Base-by-base conservation (phyloP, 257 asterid species). In the Plantago ovata region DNA sequence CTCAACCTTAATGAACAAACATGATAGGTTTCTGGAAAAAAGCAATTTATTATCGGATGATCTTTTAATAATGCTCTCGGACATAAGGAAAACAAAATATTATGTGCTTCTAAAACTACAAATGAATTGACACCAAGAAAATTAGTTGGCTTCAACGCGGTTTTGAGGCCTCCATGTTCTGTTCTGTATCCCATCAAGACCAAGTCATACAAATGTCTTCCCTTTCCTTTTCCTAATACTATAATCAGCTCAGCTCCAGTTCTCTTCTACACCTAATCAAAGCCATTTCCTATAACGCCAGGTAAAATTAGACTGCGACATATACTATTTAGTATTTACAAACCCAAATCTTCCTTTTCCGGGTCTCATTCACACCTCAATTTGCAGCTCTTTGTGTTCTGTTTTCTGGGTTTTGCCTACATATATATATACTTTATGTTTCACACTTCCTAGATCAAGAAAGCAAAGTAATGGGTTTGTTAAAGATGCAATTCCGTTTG, bases 401-500 rank as follows among this genome's bases (percentile, higher is more conserved):
- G 11, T 60, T 13, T 33, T 13, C 10, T 13, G 6, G 28, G 0
- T 33, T 23, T n/a, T 28, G 10, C 56, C 7, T 62, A 64, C 56
- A 60, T 12, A 32, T 43, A n/a, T n/a, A n/a, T 47, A 28, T 16
- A 55, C 12, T n/a, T n/a, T n/a, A 38, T 57, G 33, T 43, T 38
- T 19, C 51, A 49, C 47, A 32, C 56, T 46, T 13, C 14, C 43
- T 23, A 46, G 59, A 69, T 69, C 67, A 24, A 32, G 38, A 53
- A 1, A 53, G 9, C 6, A 13, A 52, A 52, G 23, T 20, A 32
- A 78, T 79, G 92, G 74, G 56, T 47, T 62, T 59, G 49, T 62
- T 24, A 55, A 68, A 32, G 53, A 49, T 50, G 20, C 68, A 66
- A 43, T 55, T 67, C 39, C 60, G 54, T 69, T 63, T 60, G 65